Conservation (phyloP, 768 basidiomycete genomes). For the Podaxis sp. region DNA sequence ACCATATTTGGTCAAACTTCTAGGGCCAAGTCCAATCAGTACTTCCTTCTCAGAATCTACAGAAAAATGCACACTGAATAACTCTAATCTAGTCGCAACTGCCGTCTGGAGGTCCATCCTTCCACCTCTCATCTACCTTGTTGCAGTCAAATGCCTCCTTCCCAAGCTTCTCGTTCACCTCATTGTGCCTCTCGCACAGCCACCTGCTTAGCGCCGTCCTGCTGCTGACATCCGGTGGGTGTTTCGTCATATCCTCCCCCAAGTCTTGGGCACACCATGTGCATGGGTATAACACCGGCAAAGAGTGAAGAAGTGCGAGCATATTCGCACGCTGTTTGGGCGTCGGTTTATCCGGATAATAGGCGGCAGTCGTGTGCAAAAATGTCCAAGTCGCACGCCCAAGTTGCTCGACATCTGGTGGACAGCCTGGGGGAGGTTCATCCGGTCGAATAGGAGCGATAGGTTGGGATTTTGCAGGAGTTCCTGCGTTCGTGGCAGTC, state of each 20-base stretch:
- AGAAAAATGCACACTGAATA: not conserved
- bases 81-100: conserved; percentile 67
- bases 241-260: conserved; percentile 59
- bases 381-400: conserved; percentile 97
- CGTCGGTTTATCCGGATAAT: conserved; percentile 86
- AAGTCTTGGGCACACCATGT: conserved; percentile 83
- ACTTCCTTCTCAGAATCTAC: not conserved
- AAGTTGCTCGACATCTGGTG: conserved; percentile 86
- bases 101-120: conserved; percentile 84
- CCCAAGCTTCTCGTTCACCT: conserved; percentile 84
- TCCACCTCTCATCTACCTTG: conserved; percentile 88
- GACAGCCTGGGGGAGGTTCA: conserved; percentile 66
- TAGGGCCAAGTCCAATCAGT: not conserved
- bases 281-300: conserved; percentile 90
- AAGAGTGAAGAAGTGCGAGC: conserved; percentile 72
- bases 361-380: conserved; percentile 92
- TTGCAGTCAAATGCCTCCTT: conserved; percentile 82
- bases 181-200: conserved; percentile 93
- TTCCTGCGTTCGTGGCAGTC: conserved; percentile 18
- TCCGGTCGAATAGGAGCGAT: conserved; percentile 21
- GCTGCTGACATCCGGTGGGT: conserved; percentile 80
- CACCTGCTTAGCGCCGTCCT: conserved; percentile 70
- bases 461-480: conserved; percentile 11
- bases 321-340: conserved; percentile 79
- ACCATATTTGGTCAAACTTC: not conserved